These are phyloP conservation scores for Zygoascus meyerae DNA, from an alignment of 1,139 yeast species.

Conservation along the genomic window DNA sequence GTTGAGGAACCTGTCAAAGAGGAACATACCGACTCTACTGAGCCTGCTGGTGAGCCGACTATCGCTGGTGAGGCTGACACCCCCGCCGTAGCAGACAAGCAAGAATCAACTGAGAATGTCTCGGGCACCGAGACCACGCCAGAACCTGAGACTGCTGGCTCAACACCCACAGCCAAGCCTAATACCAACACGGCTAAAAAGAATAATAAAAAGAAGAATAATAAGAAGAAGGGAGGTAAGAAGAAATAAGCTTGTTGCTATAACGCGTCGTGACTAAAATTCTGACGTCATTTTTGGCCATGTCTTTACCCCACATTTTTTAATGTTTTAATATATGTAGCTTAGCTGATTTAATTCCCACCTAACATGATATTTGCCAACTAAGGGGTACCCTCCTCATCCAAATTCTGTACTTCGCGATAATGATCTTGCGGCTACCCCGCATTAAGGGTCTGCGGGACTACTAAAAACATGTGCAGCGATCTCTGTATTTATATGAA, in stretches of 20 bases:
- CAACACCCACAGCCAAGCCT: neutral
- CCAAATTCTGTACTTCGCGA: neutral
- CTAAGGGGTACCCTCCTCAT: neutral
- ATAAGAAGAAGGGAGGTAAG: conserved; percentile 22
- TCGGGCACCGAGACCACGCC: conserved; percentile 5
- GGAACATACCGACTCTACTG: conserved; percentile 10
- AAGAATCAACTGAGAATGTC: neutral
- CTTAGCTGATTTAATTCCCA: no score
- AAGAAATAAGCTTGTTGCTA: conserved; percentile 9
- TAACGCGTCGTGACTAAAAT: neutral
- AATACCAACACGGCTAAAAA: conserved; percentile 1
- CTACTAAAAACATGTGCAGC: neutral
- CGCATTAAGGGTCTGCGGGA: no score
- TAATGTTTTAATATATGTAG: no score
- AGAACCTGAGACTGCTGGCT: conserved; percentile 2
- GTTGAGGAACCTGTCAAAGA: conserved; percentile 3
- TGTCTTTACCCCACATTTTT: neutral
- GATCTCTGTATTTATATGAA: no score
- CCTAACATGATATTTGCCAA: neutral
- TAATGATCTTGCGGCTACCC: no score
- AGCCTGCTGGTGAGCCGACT: neutral
- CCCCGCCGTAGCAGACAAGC: neutral
- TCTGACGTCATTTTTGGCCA: neutral
- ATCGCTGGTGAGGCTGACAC: neutral
- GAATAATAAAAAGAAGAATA: conserved; percentile 21